These are phyloP conservation scores for Endoconidiophora laricicola DNA, from an alignment of 2,329 filamentous ascomycete species.

Conservation along the genomic window DNA sequence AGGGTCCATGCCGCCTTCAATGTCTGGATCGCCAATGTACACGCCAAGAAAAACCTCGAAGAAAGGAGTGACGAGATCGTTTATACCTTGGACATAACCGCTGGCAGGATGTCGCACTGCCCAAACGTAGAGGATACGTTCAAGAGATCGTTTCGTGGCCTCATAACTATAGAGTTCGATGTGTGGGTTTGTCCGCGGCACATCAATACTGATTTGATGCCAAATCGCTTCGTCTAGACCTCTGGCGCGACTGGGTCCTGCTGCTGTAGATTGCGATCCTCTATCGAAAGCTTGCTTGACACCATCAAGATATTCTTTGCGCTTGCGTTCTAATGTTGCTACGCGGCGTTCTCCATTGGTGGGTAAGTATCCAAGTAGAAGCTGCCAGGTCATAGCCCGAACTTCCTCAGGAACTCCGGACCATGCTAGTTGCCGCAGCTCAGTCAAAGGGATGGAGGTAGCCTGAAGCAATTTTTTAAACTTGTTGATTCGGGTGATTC, in stretches of 20 bases:
- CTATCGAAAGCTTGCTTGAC: constrained; percentile 58
- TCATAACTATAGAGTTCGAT: constrained; percentile 91
- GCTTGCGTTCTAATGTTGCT: constrained; percentile 76
- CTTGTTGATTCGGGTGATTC: constrained; percentile 91
- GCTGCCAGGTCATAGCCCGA: constrained; percentile 96
- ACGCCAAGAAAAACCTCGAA: constrained; percentile 93
- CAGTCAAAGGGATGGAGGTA: constrained; percentile 70
- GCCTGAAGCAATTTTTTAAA: constrained; percentile 93
- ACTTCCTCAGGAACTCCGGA: constrained; percentile 89
- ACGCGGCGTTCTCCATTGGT: constrained; percentile 92
- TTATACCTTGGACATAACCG: constrained; percentile 96
- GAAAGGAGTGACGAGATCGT: constrained; percentile 92
- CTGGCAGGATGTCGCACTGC: constrained; percentile 93
- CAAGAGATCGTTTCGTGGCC: constrained; percentile 82
- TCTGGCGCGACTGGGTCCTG: constrained; percentile 24
- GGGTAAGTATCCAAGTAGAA: constrained; percentile 85
- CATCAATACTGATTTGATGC: constrained; percentile 98
- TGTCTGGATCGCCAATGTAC: constrained; percentile 87
- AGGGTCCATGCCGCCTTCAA: constrained; percentile 91
- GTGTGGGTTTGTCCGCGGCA: constrained; percentile 89
- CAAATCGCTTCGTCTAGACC: constrained; percentile 93
- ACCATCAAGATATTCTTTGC: constrained; percentile 91
- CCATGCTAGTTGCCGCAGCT: constrained; percentile 78
- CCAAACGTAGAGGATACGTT: constrained; percentile 94
- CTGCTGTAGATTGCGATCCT: constrained; percentile 24